Percentiles rank a stretch among this genome's conserved stretches.
Conservation (phyloP, 306 rosid genomes). For the Ziziphus jujuba region DNA sequence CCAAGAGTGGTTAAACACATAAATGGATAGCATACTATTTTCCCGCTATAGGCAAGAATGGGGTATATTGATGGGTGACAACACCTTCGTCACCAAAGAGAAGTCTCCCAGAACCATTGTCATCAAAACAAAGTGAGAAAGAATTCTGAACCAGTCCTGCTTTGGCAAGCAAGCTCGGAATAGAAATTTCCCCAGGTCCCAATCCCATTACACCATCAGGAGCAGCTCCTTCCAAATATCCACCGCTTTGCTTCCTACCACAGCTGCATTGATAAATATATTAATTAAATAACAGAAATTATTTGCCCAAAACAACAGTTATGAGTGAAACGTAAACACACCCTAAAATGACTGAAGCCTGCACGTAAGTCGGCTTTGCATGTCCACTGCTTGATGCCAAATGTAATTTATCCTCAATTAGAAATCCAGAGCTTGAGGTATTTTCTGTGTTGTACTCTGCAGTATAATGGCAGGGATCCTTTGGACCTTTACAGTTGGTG, state of each 20-base stretch:
- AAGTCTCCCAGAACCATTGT: constrained; percentile 59
- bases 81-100: constrained; percentile 61
- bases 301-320: constrained; percentile 2
- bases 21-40: constrained; percentile 38
- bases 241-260: constrained; percentile 63
- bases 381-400: constrained; percentile 42
- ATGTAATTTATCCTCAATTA: constrained; percentile 66
- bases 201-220: constrained; percentile 75
- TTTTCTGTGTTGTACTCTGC: constrained; percentile 51
- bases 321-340: constrained; percentile 24
- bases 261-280: constrained; percentile 44
- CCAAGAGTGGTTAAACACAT: not conserved
- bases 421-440: constrained; percentile 72
- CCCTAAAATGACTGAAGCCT: constrained; percentile 73
- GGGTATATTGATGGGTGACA: constrained; percentile 47
- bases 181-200: constrained; percentile 62
- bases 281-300: constrained; percentile 2
- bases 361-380: constrained; percentile 40
- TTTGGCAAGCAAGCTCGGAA: constrained; percentile 63
- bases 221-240: constrained; percentile 58
- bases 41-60: constrained; percentile 42
- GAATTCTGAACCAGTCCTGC: constrained; percentile 54
- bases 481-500: constrained; percentile 48
- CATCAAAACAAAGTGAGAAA: constrained; percentile 56
- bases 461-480: constrained; percentile 59